phyloP scores from a whole-genome alignment of 2,329 filamentous ascomycete species.

The Ciborinia camelliae region DNA sequence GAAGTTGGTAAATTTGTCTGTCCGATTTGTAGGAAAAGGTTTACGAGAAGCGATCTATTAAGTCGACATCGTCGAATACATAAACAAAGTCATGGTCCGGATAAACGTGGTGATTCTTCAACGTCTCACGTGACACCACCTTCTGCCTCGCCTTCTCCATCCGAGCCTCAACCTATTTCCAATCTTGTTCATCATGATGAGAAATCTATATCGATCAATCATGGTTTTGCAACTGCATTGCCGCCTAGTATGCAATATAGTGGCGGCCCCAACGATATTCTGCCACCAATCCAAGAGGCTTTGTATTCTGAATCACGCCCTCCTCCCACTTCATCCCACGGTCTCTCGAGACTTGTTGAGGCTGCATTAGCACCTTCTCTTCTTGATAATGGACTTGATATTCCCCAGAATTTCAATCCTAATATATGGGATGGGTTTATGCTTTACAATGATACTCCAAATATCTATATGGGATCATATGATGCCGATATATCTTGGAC shows the following conservation, averaged over 20 bases:
- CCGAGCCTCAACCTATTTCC: constrained; percentile 17
- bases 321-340: constrained; percentile 25
- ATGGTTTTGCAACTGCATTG: not conserved
- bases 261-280: not conserved
- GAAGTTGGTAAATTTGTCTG: constrained; percentile 35
- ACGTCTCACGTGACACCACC: constrained; percentile 23
- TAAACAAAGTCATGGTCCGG: constrained; percentile 8
- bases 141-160: constrained; percentile 17
- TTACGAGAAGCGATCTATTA: constrained; percentile 35
- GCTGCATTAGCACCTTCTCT: constrained; percentile 30
- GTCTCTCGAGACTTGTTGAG: constrained; percentile 34
- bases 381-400: constrained; percentile 21
- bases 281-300: constrained; percentile 15
- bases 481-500: constrained; percentile 36
- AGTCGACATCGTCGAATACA: constrained; percentile 35
- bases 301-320: constrained; percentile 9
- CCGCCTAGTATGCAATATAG: not conserved
- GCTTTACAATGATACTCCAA: constrained; percentile 28
- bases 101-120: constrained; percentile 19
- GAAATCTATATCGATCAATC: constrained; percentile 1
- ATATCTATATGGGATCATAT: constrained; percentile 33
- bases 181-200: constrained; percentile 21
- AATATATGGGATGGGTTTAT: constrained; percentile 34
- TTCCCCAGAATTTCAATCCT: constrained; percentile 28
- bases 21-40: constrained; percentile 32